Evolutionary conservation across 176 grass and related monocot species (phyloP).

Genomic region (Triticum timopheevii): DNA sequence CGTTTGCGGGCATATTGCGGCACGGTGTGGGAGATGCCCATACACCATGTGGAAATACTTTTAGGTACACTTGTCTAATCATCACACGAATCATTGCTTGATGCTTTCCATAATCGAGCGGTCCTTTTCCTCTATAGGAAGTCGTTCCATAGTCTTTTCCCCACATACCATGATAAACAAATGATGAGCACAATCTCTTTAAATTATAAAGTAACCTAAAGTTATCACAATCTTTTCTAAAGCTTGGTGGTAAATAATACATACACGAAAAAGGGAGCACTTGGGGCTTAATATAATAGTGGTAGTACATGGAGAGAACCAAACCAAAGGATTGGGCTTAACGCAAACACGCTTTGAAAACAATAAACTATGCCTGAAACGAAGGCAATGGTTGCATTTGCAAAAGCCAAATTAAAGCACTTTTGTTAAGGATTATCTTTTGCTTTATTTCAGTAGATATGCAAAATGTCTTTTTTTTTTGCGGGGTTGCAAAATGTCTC

Average conservation of each 20-base stretch:
- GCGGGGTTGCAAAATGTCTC: background rate
- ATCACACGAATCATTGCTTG: slow-evolving; percentile 26
- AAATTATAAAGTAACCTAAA: slow-evolving; percentile 14
- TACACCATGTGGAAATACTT: background rate
- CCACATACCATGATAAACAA: slow-evolving; percentile 35
- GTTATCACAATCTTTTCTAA: background rate
- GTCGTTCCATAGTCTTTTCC: background rate
- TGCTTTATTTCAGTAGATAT: background rate
- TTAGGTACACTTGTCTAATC: background rate
- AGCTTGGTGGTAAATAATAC: background rate
- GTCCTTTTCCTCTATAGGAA: slow-evolving; percentile 7
- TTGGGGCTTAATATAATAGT: background rate
- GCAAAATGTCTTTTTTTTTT: background rate
- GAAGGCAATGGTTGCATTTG: background rate
- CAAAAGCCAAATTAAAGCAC: background rate
- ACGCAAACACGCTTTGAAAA: background rate
- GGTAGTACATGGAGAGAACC: background rate
- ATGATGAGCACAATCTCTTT: background rate
- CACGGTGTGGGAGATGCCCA: too few relatives aligned
- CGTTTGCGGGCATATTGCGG: too few relatives aligned
- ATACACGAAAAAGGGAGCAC: background rate
- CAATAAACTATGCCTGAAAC: background rate
- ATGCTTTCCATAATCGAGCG: slow-evolving; percentile 32
- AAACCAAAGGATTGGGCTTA: background rate
- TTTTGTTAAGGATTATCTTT: background rate